Evolutionary conservation across 1,284 basidiomycete species (phyloP).

Genomic region (Coniferiporia sulphurascens): DNA sequence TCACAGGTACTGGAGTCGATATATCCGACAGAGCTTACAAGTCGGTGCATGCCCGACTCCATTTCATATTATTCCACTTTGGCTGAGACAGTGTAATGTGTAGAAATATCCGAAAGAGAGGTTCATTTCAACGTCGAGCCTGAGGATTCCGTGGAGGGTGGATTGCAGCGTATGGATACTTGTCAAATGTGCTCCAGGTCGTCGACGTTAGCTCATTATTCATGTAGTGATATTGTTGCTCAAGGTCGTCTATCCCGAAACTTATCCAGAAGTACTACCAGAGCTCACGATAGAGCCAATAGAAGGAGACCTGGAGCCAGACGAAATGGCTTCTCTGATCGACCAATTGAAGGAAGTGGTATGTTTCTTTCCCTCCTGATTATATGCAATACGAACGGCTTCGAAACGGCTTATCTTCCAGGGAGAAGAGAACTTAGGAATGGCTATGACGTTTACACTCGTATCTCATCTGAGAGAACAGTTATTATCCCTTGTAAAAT

Average conservation of each 20-base stretch:
- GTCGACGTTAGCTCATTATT: constrained; percentile 11
- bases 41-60: constrained; percentile 50
- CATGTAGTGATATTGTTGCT: constrained; percentile 71
- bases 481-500: constrained; percentile 59
- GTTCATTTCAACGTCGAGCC: constrained; percentile 87
- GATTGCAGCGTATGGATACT: constrained; percentile 48
- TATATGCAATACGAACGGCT: constrained; percentile 7
- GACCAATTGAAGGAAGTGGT: constrained; percentile 62
- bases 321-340: constrained; percentile 53
- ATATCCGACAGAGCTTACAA: constrained; percentile 89
- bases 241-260: constrained; percentile 62
- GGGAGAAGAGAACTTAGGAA: constrained; percentile 89
- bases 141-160: constrained; percentile 65
- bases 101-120: constrained; percentile 82
- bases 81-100: constrained; percentile 42
- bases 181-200: constrained; percentile 5
- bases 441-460: constrained; percentile 98
- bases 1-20: constrained; percentile 89
- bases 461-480: constrained; percentile 84
- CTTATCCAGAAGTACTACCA: constrained; percentile 77
- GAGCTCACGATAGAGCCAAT: constrained; percentile 62
- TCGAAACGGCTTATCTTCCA: constrained; percentile 29
- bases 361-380: constrained; percentile 28
- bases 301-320: constrained; percentile 65
- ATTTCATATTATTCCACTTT: constrained; percentile 26